phyloP scores from a whole-genome alignment of 768 basidiomycete species.

The Boletus pseudo-olivaceus region DNA sequence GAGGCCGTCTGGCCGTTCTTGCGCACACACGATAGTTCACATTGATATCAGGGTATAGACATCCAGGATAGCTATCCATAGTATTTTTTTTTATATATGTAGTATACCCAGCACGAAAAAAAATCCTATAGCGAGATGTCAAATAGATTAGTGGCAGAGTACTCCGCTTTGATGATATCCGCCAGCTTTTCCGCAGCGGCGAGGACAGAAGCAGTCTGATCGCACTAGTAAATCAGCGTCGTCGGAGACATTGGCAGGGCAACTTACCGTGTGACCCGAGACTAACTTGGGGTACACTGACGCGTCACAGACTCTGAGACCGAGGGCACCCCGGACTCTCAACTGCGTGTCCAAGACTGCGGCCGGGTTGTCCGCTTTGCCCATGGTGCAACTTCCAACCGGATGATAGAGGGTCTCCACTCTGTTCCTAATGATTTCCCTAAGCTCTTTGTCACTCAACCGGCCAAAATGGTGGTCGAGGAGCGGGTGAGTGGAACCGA shows the following conservation, averaged over 20 bases:
- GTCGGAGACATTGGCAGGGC: neutral
- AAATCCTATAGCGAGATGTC: neutral
- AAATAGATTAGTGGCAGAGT: neutral
- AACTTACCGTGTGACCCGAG: conserved; percentile 44
- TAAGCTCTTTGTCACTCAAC: conserved; percentile 35
- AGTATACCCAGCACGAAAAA: neutral
- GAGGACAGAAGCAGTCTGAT: conserved; percentile 28
- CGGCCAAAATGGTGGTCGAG: conserved; percentile 38
- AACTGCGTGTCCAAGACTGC: conserved; percentile 45
- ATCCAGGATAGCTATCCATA: neutral
- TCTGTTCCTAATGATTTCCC: conserved; percentile 30
- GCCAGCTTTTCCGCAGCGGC: conserved; percentile 36
- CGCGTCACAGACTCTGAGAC: conserved; percentile 46
- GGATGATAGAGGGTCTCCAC: conserved; percentile 45
- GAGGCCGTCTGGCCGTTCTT: conserved; percentile 33
- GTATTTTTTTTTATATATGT: too few species aligned
- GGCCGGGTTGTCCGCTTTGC: conserved; percentile 36
- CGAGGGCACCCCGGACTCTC: conserved; percentile 40
- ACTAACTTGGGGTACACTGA: conserved; percentile 42
- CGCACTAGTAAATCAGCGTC: neutral
- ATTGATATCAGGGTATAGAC: neutral
- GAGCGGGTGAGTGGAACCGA: conserved; percentile 22
- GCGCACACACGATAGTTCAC: neutral
- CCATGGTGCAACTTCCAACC: conserved; percentile 35
- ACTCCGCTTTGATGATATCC: conserved; percentile 30